phyloP scores from a whole-genome alignment of 257 asterid genomes.

The Rehmannia glutinosa region DNA sequence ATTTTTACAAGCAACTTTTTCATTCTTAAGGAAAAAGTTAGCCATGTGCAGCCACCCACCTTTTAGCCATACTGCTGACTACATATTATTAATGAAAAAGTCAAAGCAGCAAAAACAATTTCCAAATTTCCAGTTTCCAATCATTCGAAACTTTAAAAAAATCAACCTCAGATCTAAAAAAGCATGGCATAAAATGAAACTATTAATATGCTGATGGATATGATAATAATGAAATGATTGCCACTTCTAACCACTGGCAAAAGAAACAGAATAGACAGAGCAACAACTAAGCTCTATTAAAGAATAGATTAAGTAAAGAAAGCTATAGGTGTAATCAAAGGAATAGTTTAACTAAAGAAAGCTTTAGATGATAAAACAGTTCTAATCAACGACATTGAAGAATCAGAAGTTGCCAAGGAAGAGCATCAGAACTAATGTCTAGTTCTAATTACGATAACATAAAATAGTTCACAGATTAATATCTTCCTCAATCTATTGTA shows the following conservation, averaged over 20 bases:
- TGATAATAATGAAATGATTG: constrained; percentile 19
- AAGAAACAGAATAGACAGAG: constrained; percentile 30
- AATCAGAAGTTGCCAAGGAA: constrained; percentile 14
- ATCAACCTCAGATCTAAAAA: constrained; percentile 25
- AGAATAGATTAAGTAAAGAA: constrained; percentile 16
- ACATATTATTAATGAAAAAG: constrained; percentile 18
- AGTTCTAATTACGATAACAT: not conserved
- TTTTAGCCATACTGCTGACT: constrained; percentile 19
- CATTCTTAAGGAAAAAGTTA: constrained; percentile 25
- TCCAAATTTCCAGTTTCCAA: constrained; percentile 16
- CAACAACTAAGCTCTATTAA: constrained; percentile 27
- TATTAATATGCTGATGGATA: constrained; percentile 15
- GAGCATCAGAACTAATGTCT: not conserved
- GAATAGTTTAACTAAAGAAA: constrained; percentile 11
- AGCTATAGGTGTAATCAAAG: constrained; percentile 17
- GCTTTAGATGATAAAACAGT: constrained; percentile 18
- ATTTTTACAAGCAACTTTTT: constrained; percentile 21
- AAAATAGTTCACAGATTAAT: not conserved
- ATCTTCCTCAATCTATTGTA: not conserved
- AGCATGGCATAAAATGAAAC: constrained; percentile 13
- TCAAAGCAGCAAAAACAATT: constrained; percentile 14
- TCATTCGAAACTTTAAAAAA: constrained; percentile 28
- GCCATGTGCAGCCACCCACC: constrained; percentile 30
- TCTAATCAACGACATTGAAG: constrained; percentile 8
- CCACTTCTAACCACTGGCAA: constrained; percentile 32